These are phyloP conservation scores for Trichomonas tenax DNA, from an alignment of 208 protist species.

Conservation along the genomic window DNA sequence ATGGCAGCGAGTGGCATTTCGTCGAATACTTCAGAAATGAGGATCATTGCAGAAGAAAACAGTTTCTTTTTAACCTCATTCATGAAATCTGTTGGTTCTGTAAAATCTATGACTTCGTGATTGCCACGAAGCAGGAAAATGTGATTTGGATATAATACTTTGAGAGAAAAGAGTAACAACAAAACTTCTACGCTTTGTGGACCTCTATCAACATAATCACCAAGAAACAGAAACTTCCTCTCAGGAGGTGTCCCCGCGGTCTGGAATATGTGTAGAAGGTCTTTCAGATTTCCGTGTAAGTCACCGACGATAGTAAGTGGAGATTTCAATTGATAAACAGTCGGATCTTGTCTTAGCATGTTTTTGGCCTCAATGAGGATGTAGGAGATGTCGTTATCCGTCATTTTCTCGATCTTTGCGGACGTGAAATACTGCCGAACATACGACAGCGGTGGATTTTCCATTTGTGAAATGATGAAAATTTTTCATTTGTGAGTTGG, in stretches of 20 bases:
- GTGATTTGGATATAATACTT: conserved; percentile 66
- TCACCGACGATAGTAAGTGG: not conserved
- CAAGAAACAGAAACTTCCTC: conserved; percentile 97
- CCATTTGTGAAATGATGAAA: not conserved
- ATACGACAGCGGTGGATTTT: not conserved
- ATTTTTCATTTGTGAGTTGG: not conserved
- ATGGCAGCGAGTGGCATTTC: conserved; percentile 59
- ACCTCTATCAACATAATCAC: conserved; percentile 95
- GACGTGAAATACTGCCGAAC: not conserved
- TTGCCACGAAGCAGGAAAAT: conserved; percentile 96
- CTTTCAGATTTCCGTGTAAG: not conserved
- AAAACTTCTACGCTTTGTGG: conserved; percentile 94
- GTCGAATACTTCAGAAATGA: conserved; percentile 63
- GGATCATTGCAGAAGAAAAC: conserved; percentile 53
- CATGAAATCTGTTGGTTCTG: conserved; percentile 96
- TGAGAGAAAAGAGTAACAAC: conserved; percentile 74
- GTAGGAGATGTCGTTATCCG: not conserved
- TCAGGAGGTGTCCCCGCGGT: not conserved
- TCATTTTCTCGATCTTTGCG: not conserved
- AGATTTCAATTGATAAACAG: not conserved
- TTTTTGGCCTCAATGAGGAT: not conserved
- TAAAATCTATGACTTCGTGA: conserved; percentile 88
- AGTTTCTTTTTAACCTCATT: conserved; percentile 66
- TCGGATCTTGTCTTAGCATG: not conserved
- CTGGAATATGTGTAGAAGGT: not conserved